Evolutionary conservation across 805 yeast genomes (phyloP).

Genomic region (Kluyveromyces siamensis): DNA sequence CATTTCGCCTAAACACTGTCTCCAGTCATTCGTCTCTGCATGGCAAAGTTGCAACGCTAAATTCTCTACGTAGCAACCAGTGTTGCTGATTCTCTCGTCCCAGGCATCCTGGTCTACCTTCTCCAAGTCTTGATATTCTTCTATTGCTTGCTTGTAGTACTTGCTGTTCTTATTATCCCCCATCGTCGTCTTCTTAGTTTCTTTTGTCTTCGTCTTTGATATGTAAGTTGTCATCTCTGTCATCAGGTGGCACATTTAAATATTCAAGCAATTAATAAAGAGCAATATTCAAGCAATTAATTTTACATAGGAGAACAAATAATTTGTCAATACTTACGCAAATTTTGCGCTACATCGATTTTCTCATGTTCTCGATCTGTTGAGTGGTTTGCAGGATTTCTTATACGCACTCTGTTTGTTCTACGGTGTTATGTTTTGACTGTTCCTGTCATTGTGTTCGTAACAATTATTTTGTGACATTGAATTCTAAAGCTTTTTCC

Average conservation of each 20-base stretch:
- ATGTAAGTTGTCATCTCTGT: not conserved
- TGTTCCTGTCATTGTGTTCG: too few relatives aligned
- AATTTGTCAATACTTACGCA: too few relatives aligned
- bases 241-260: not conserved
- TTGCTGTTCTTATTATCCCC: not conserved
- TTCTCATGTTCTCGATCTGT: too few relatives aligned
- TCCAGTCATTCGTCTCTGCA: slow-evolving; percentile 78
- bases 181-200: not conserved
- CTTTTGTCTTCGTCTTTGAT: not conserved
- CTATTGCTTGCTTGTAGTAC: slow-evolving; percentile 23
- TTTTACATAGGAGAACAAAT: too few relatives aligned
- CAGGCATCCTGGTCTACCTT: slow-evolving; percentile 63
- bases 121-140: slow-evolving; percentile 22
- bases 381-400: too few relatives aligned
- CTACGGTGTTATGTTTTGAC: too few relatives aligned
- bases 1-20: slow-evolving; percentile 63
- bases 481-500: too few relatives aligned
- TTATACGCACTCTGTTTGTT: too few relatives aligned
- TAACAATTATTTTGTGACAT: too few relatives aligned
- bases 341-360: too few relatives aligned
- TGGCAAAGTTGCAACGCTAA: slow-evolving; percentile 64
- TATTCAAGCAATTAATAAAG: too few relatives aligned
- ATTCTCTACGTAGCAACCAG: slow-evolving; percentile 72
- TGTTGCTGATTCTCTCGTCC: slow-evolving; percentile 63
- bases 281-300: too few relatives aligned